A percentile compares a stretch with the other conserved stretches of the same genome.
Evolutionary conservation across 169 alveolate genomes (phyloP).

Genomic region (Plasmodium inui): DNA sequence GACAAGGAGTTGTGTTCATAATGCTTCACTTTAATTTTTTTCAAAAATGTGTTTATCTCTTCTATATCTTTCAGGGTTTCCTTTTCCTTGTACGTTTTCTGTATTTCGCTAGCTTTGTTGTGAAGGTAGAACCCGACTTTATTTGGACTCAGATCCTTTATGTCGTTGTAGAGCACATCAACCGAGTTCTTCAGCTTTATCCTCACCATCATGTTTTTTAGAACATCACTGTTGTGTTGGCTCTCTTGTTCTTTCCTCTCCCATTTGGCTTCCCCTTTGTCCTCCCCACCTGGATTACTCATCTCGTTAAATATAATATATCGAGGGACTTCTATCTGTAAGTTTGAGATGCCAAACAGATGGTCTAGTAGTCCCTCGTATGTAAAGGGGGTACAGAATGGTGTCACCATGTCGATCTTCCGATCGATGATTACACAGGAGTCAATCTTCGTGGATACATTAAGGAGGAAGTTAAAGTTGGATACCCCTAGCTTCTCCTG

Average conservation of each 20-base stretch:
- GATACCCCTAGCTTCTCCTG: slow-evolving; percentile 42
- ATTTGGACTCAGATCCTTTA: slow-evolving; percentile 85
- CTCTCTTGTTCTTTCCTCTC: background rate
- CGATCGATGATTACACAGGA: slow-evolving; percentile 83
- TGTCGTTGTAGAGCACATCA: slow-evolving; percentile 83
- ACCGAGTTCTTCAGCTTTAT: slow-evolving; percentile 70
- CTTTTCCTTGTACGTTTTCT: slow-evolving; percentile 88
- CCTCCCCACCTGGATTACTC: background rate
- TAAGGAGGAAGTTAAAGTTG: slow-evolving; percentile 28
- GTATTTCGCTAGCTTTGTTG: slow-evolving; percentile 88
- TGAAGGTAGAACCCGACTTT: slow-evolving; percentile 89
- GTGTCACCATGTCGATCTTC: slow-evolving; percentile 85
- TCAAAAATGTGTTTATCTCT: slow-evolving; percentile 89
- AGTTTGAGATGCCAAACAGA: slow-evolving; percentile 80
- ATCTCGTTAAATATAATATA: slow-evolving; percentile 53
- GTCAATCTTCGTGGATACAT: slow-evolving; percentile 22
- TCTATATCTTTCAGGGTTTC: slow-evolving; percentile 87
- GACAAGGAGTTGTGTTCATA: slow-evolving; percentile 91
- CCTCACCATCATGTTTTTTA: slow-evolving; percentile 8
- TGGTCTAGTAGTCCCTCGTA: slow-evolving; percentile 87
- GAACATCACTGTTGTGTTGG: background rate
- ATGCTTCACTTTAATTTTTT: slow-evolving; percentile 88
- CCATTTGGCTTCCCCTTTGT: background rate
- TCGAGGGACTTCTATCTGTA: slow-evolving; percentile 84
- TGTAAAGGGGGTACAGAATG: slow-evolving; percentile 86